Conservation (phyloP, 805 yeast species). For the Debaryomyces castellii region DNA sequence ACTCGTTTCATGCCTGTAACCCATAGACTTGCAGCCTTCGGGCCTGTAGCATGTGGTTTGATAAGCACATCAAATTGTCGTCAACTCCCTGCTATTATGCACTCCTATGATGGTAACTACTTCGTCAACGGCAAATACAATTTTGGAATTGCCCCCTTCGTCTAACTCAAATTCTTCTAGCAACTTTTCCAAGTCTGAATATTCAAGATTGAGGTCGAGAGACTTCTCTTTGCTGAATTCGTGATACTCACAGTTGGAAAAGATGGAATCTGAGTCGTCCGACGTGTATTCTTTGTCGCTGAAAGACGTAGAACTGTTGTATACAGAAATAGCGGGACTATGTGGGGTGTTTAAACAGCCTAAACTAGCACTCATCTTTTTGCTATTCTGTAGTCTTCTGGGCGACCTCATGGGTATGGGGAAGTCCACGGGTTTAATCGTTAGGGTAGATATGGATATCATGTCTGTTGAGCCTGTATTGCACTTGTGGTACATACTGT, state of each 20-base stretch:
- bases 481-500: not conserved
- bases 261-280: constrained; percentile 15
- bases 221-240: not conserved
- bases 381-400: constrained; percentile 3
- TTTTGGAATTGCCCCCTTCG: constrained; percentile 13
- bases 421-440: not conserved
- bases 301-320: constrained; percentile 5
- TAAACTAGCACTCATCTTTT: not conserved
- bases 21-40: too few relatives aligned
- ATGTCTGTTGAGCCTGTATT: not conserved
- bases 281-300: constrained; percentile 16
- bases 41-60: too few relatives aligned
- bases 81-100: not conserved
- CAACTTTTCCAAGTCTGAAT: constrained; percentile 13
- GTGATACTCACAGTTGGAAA: constrained; percentile 7
- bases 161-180: constrained; percentile 19
- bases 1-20: too few relatives aligned
- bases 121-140: constrained; percentile 22
- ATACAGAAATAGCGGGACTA: not conserved
- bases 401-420: constrained; percentile 6
- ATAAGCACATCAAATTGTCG: too few relatives aligned
- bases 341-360: not conserved
- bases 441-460: not conserved
- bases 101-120: constrained; percentile 20
- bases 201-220: constrained; percentile 5